Evolutionary conservation across 495 filamentous ascomycete genomes (phyloP).

Genomic region (Daldinia childiae): DNA sequence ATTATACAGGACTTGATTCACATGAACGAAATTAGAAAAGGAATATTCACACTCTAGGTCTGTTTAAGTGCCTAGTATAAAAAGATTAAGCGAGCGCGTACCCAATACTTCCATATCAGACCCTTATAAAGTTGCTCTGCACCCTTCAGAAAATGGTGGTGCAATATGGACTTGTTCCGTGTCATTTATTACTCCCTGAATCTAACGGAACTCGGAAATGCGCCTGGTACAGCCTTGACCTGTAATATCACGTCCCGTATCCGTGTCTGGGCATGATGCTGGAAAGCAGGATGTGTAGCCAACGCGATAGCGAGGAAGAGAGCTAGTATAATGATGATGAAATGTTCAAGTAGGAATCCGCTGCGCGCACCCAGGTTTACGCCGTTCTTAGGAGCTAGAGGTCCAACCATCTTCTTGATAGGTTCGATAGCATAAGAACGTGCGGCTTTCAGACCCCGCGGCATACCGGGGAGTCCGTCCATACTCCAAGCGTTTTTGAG

Average conservation of each 20-base stretch:
- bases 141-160: neutral
- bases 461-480: slow-evolving; percentile 64
- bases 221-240: slow-evolving; percentile 28
- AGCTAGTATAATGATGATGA: slow-evolving; percentile 37
- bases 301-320: slow-evolving; percentile 38
- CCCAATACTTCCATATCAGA: neutral
- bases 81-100: neutral
- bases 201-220: slow-evolving; percentile 36
- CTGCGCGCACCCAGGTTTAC: slow-evolving; percentile 1
- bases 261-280: slow-evolving; percentile 35
- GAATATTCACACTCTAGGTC: neutral
- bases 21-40: neutral
- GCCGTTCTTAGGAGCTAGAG: slow-evolving; percentile 42
- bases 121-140: neutral
- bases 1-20: neutral
- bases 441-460: slow-evolving; percentile 51
- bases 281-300: slow-evolving; percentile 44
- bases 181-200: neutral
- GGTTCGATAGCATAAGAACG: slow-evolving; percentile 56
- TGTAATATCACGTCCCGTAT: slow-evolving; percentile 34
- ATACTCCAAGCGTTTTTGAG: slow-evolving; percentile 63
- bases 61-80: neutral
- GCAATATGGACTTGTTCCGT: neutral
- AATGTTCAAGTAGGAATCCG: slow-evolving; percentile 35
- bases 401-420: slow-evolving; percentile 62